Conservation (phyloP, 2,329 filamentous ascomycete genomes). For the Macroventuria anomochaeta region DNA sequence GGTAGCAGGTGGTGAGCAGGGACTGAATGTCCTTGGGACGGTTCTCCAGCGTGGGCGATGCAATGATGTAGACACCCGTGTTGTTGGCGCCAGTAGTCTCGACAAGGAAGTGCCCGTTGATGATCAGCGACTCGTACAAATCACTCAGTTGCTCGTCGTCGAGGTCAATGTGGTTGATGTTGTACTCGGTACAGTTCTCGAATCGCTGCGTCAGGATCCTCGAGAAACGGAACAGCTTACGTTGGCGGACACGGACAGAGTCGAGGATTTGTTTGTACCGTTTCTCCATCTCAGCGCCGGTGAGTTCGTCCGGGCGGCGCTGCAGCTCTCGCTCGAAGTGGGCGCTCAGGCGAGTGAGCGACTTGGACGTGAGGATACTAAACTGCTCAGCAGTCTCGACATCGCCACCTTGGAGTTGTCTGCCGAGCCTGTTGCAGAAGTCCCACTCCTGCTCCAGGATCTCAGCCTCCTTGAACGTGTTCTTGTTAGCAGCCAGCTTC, state of each 20-base stretch:
- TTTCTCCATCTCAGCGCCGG: conserved; percentile 86
- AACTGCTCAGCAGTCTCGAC: conserved; percentile 98
- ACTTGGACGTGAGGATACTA: conserved; percentile 89
- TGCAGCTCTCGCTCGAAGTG: conserved; percentile 94
- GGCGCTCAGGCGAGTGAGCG: conserved; percentile 82
- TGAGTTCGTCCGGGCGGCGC: conserved; percentile 80
- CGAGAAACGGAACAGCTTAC: conserved; percentile 95
- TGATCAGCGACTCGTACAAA: conserved; percentile 79
- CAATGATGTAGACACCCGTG: conserved; percentile 77
- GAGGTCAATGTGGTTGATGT: conserved; percentile 76
- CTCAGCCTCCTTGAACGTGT: conserved; percentile 98
- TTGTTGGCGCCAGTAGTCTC: conserved; percentile 74
- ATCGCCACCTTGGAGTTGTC: conserved; percentile 89
- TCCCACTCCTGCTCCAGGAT: conserved; percentile 98
- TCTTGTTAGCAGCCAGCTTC: conserved; percentile 97
- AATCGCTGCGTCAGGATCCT: conserved; percentile 90
- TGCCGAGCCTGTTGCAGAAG: conserved; percentile 91
- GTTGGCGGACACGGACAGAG: conserved; percentile 92
- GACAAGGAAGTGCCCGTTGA: conserved; percentile 87
- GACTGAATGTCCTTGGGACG: conserved; percentile 82
- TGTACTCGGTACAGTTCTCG: conserved; percentile 96
- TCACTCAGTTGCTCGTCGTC: conserved; percentile 72
- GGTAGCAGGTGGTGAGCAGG: conserved; percentile 81
- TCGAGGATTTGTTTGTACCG: conserved; percentile 95
- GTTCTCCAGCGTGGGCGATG: conserved; percentile 77